Evolutionary conservation across 352 stramenopile species (phyloP), one percentile per base, ranked within the genome.

Genomic region (Phytophthora quininea): DNA sequence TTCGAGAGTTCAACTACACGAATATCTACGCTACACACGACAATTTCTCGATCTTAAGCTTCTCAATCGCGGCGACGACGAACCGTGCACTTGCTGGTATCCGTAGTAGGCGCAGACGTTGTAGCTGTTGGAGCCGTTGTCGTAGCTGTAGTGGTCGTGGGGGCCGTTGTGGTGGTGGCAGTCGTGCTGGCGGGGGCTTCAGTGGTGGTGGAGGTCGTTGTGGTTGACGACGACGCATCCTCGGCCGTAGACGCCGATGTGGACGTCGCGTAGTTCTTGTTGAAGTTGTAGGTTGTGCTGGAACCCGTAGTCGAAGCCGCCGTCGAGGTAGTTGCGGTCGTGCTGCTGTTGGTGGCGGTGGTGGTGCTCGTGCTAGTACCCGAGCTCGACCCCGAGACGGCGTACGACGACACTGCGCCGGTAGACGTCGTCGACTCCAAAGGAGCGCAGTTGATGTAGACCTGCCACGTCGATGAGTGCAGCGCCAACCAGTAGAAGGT

Each of bases 321-420:
- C 19, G 52, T 59, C 19, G 14, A 59, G 3, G 46, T 49, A 40
- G 35, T 10, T 40, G 35, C 10, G 43, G 43, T 47, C 9, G 40
- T 49, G 43, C 43, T 49, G 12, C 27, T 59, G 38, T 15, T 64
- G 4, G 46, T 58, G 11, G 46, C 50, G n/a, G 68, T 64, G 7
- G 52, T 66, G 7, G 59, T 64, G 53, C 52, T 65, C 3, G 58
- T 60, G 12, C 35, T 71, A 0, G 61, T 71, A 7, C 43, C 31
- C 10, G 62, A 60, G 32, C 63, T 73, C 4, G 58, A n/a, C 1
- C 68, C 58, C 11, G 55, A 57, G 3, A 69, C 48, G 2, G 68
- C 65, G 51, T 70, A 74, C 31, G 49, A 63, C 32, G 69, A 68
- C 8, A 59, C 68, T 1, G 70, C 63, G 2, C 55, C 66, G 7